Evolutionary conservation across 2,329 filamentous ascomycete genomes (phyloP).

Genomic region (Pseudogymnoascus sp.): DNA sequence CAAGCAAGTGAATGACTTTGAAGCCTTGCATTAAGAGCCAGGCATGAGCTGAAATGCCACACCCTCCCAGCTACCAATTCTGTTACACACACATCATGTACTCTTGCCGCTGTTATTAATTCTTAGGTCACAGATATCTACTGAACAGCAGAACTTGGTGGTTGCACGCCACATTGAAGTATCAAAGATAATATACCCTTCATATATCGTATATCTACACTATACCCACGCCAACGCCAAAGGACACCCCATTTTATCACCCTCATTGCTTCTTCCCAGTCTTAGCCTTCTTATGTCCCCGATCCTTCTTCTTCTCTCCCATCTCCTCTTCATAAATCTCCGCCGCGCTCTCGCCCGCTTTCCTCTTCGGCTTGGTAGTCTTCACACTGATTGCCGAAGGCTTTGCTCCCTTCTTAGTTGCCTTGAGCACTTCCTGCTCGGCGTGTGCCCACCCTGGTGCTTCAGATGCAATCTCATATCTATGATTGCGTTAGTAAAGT

Average conservation of each 20-base stretch:
- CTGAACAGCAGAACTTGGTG: neutral
- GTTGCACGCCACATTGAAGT: neutral
- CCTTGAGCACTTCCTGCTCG: slow-evolving; percentile 64
- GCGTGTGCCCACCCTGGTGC: slow-evolving; percentile 58
- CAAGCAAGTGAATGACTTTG: neutral
- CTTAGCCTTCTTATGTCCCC: slow-evolving; percentile 42
- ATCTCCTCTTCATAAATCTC: slow-evolving; percentile 57
- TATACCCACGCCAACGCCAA: neutral
- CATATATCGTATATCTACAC: slow-evolving; percentile 3
- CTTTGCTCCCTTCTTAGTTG: slow-evolving; percentile 46
- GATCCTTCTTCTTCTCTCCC: slow-evolving; percentile 40
- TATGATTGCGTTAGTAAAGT: slow-evolving; percentile 29
- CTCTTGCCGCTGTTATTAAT: neutral
- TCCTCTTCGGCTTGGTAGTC: slow-evolving; percentile 68
- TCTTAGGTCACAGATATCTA: neutral
- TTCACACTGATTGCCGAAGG: slow-evolving; percentile 73
- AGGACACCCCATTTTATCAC: slow-evolving; percentile 2
- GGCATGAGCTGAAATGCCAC: neutral
- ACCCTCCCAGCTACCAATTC: neutral
- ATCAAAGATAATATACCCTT: slow-evolving; percentile 6
- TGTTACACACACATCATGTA: neutral
- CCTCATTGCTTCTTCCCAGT: slow-evolving; percentile 33
- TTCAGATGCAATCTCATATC: slow-evolving; percentile 58
- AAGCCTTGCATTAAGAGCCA: neutral
- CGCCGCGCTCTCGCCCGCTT: slow-evolving; percentile 51